These are phyloP conservation scores for Pleurotus pulmonarius DNA, from an alignment of 768 basidiomycete species.

Conservation along the genomic window DNA sequence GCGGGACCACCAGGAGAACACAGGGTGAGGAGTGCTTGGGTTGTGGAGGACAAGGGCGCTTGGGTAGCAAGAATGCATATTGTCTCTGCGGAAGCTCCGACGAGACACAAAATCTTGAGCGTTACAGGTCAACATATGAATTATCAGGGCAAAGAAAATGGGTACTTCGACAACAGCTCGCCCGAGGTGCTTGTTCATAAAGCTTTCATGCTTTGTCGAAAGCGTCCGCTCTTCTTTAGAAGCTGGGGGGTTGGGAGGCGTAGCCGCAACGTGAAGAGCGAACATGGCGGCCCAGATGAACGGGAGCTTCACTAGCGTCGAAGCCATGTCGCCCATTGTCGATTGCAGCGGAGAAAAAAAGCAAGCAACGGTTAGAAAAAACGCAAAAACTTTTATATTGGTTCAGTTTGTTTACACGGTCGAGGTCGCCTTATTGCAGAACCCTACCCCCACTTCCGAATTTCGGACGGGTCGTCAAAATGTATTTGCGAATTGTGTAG, in stretches of 20 bases:
- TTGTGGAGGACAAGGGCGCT: constrained; percentile 15
- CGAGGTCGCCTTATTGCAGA: no score
- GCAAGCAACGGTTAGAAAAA: no score
- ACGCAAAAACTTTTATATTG: no score
- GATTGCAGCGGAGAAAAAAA: no score
- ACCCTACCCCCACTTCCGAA: no score
- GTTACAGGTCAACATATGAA: constrained; percentile 3
- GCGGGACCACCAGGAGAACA: constrained; percentile 13
- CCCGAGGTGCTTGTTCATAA: constrained; percentile 31
- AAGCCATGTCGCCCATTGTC: constrained; percentile 13
- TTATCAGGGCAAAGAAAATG: background rate
- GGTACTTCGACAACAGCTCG: constrained; percentile 33
- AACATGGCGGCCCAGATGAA: constrained; percentile 38
- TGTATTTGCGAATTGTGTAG: no score
- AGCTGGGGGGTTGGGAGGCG: constrained; percentile 43
- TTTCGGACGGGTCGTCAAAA: no score
- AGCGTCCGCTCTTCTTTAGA: constrained; percentile 25
- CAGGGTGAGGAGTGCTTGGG: constrained; percentile 22
- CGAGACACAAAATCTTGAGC: constrained; percentile 33
- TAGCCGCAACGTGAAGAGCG: constrained; percentile 40
- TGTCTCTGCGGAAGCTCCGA: constrained; percentile 32
- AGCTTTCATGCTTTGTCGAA: constrained; percentile 31
- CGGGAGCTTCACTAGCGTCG: constrained; percentile 34
- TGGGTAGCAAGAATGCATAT: constrained; percentile 30
- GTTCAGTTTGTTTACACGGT: no score